A percentile compares a stretch with the other conserved stretches of the same genome.
phyloP scores from a whole-genome alignment of 805 yeast genomes.

The Sugiyamaella valdiviana region DNA sequence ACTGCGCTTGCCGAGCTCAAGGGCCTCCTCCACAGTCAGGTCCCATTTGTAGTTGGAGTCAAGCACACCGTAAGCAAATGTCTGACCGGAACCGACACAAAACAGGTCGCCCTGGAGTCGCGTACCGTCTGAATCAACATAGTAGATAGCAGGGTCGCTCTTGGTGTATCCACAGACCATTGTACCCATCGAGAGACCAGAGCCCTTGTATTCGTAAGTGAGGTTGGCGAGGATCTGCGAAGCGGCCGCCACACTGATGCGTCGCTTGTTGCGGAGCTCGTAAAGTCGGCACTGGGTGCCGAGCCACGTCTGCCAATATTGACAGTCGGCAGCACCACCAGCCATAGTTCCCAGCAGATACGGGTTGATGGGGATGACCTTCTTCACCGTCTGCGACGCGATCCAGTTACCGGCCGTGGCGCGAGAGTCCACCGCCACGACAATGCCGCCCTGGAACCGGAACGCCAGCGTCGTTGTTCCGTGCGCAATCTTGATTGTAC shows the following conservation, averaged over 20 bases:
- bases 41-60: constrained; percentile 94
- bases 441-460: constrained; percentile 90
- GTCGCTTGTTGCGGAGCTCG: constrained; percentile 88
- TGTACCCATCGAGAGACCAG: constrained; percentile 99
- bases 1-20: constrained; percentile 89
- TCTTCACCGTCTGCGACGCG: constrained; percentile 95
- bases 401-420: constrained; percentile 98
- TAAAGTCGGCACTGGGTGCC: constrained; percentile 94
- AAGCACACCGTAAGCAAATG: constrained; percentile 96
- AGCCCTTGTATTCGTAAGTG: constrained; percentile 90
- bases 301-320: constrained; percentile 98
- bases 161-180: constrained; percentile 97
- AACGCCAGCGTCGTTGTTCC: constrained; percentile 99
- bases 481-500: constrained; percentile 93
- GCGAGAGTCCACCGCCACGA: constrained; percentile 94
- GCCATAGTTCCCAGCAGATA: constrained; percentile 96
- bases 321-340: constrained; percentile 99
- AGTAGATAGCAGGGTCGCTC: constrained; percentile 90
- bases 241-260: constrained; percentile 95
- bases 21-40: constrained; percentile 84
- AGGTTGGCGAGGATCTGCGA: constrained; percentile 86
- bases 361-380: constrained; percentile 95
- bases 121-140: constrained; percentile 96
- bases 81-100: constrained; percentile 98
- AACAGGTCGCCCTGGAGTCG: constrained; percentile 90